These are phyloP conservation scores for Blastosporella zonata DNA, from an alignment of 1,284 basidiomycete genomes.

Conservation along the genomic window DNA sequence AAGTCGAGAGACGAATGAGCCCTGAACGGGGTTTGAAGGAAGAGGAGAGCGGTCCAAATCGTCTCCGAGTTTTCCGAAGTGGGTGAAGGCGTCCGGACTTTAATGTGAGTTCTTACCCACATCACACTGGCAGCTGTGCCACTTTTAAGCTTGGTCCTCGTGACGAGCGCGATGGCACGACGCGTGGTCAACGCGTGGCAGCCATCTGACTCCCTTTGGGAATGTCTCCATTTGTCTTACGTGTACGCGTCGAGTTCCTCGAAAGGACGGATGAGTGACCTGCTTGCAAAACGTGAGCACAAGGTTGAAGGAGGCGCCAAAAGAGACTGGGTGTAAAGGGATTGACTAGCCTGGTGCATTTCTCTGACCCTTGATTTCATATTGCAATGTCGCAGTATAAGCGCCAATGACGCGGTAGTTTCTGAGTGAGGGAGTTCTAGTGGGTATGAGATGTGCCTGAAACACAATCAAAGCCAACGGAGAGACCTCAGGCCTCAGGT, in stretches of 20 bases:
- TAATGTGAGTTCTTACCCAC: background rate
- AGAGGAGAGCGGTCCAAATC: too few relatives aligned
- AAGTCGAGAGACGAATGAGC: too few relatives aligned
- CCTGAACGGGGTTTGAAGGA: too few relatives aligned
- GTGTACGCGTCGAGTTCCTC: background rate
- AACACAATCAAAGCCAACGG: too few relatives aligned
- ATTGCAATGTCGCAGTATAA: background rate
- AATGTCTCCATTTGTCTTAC: background rate
- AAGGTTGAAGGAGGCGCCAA: too few relatives aligned
- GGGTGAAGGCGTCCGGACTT: too few relatives aligned
- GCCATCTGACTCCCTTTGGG: background rate
- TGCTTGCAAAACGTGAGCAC: too few relatives aligned
- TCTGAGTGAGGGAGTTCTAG: too few relatives aligned
- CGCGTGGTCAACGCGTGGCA: background rate
- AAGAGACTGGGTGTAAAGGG: too few relatives aligned
- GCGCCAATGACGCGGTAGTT: background rate
- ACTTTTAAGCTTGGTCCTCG: background rate
- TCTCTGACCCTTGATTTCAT: background rate
- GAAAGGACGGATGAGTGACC: background rate
- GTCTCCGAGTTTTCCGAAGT: too few relatives aligned
- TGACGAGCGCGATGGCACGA: background rate
- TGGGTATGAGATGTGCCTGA: too few relatives aligned
- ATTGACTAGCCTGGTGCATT: background rate
- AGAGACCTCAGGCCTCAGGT: too few relatives aligned
- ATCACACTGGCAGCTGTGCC: background rate